Conservation (phyloP, 2,329 filamentous ascomycete genomes). For the Sarocladium oryzae region DNA sequence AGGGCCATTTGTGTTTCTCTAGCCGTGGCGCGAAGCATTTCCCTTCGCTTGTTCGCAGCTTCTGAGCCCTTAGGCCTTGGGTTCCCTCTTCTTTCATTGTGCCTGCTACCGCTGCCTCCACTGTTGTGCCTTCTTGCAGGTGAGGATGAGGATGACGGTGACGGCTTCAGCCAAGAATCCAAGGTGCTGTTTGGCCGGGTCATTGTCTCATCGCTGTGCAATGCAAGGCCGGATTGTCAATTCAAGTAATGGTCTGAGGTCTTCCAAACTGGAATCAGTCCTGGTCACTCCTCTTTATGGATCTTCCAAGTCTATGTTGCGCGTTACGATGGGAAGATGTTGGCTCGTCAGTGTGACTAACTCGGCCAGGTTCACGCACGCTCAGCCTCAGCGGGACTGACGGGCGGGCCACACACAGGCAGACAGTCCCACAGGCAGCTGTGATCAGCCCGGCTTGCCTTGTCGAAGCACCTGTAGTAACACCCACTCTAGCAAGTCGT, state of each 20-base stretch:
- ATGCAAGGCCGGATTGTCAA: background rate
- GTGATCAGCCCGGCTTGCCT: too few relatives aligned
- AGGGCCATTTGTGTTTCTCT: constrained; percentile 41
- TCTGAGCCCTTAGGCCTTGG: background rate
- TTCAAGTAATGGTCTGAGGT: too few relatives aligned
- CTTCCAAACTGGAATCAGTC: too few relatives aligned
- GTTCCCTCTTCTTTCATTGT: background rate
- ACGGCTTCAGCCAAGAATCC: constrained; percentile 4
- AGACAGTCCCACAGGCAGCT: too few relatives aligned
- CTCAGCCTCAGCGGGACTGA: background rate
- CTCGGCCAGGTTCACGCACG: background rate
- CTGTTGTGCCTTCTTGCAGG: constrained; percentile 3
- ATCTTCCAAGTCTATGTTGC: too few relatives aligned
- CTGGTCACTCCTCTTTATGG: too few relatives aligned
- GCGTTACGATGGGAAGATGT: too few relatives aligned
- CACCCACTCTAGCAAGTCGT: too few relatives aligned
- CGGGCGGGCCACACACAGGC: too few relatives aligned
- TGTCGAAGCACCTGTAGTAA: too few relatives aligned
- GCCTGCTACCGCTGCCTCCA: background rate
- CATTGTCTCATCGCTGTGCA: constrained; percentile 4
- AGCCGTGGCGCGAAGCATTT: constrained; percentile 33
- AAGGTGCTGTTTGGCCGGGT: constrained; percentile 12
- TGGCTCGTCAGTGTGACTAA: too few relatives aligned
- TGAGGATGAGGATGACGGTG: background rate
- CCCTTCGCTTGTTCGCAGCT: constrained; percentile 8